These are phyloP conservation scores for Kwoniella shandongensis DNA, from an alignment of 768 basidiomycete species.

Conservation along the genomic window DNA sequence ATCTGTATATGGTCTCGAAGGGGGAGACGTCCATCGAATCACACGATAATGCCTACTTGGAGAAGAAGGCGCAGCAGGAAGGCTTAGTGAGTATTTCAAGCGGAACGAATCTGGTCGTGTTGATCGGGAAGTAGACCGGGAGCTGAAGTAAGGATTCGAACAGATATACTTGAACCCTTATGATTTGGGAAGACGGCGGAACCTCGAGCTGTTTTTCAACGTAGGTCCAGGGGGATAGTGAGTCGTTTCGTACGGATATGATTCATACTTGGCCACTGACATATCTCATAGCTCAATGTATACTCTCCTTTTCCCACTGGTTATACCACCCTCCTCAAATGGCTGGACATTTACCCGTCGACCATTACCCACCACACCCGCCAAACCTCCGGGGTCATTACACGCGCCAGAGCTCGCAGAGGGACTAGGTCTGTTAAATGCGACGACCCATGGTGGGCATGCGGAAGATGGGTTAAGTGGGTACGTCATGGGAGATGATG, in stretches of 20 bases:
- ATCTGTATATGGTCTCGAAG: conserved; percentile 62
- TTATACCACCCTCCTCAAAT: conserved; percentile 77
- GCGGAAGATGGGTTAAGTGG: conserved; percentile 23
- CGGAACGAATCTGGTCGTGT: no score
- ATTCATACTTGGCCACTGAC: not conserved
- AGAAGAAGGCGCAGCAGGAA: conserved; percentile 65
- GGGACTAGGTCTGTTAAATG: conserved; percentile 55
- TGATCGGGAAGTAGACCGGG: not conserved
- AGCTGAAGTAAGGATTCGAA: not conserved
- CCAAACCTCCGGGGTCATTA: conserved; percentile 13
- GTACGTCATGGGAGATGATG: conserved; percentile 53
- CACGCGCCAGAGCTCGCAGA: conserved; percentile 40
- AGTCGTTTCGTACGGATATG: conserved; percentile 57
- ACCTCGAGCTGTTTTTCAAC: conserved; percentile 85
- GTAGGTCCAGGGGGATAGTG: conserved; percentile 77
- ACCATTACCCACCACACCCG: conserved; percentile 24
- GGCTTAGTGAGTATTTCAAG: conserved; percentile 63
- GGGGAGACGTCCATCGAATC: conserved; percentile 89
- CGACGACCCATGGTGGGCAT: conserved; percentile 52
- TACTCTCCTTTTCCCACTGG: conserved; percentile 79
- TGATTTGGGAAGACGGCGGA: conserved; percentile 76
- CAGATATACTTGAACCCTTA: conserved; percentile 87
- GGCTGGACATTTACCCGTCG: conserved; percentile 58
- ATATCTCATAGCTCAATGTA: conserved; percentile 62
- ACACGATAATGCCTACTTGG: conserved; percentile 81